Conservation (phyloP, 768 basidiomycete species). For the Kwoniella sp. region DNA sequence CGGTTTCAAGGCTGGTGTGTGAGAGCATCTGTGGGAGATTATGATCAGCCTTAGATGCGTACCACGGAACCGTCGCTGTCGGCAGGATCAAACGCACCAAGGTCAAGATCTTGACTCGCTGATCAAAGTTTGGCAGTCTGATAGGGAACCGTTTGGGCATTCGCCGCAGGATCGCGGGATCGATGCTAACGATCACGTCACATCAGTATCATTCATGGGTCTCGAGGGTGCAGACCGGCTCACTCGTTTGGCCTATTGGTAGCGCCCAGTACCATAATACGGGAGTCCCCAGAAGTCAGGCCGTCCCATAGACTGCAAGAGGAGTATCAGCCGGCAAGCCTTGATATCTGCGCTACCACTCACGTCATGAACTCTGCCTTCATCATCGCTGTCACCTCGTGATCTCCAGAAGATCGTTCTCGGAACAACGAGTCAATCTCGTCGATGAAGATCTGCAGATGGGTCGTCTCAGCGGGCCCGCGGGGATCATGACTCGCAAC, state of each 20-base stretch:
- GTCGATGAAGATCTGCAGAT: conserved; percentile 86
- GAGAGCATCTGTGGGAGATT: conserved; percentile 69
- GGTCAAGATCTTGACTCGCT: conserved; percentile 75
- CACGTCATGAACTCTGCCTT: conserved; percentile 64
- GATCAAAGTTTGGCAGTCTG: conserved; percentile 68
- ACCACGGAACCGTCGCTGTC: neutral
- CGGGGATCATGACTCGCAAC: too few relatives aligned
- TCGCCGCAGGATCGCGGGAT: conserved; percentile 53
- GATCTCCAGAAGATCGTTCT: conserved; percentile 79
- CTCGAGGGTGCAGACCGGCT: conserved; percentile 1
- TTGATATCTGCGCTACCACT: conserved; percentile 4
- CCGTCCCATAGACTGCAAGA: conserved; percentile 84
- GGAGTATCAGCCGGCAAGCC: neutral
- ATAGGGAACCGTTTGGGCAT: conserved; percentile 97
- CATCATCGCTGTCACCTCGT: conserved; percentile 98
- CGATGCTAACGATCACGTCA: conserved; percentile 34
- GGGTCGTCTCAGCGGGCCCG: too few relatives aligned
- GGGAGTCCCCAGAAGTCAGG: conserved; percentile 67
- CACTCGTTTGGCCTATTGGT: conserved; percentile 88
- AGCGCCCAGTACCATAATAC: conserved; percentile 86
- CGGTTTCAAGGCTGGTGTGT: conserved; percentile 63
- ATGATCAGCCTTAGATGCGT: neutral
- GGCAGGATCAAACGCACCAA: conserved; percentile 56
- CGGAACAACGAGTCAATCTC: conserved; percentile 95
- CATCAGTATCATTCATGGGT: neutral